Base-by-base conservation (phyloP, 768 basidiomycete species). In the Polyporus arcularius region DNA sequence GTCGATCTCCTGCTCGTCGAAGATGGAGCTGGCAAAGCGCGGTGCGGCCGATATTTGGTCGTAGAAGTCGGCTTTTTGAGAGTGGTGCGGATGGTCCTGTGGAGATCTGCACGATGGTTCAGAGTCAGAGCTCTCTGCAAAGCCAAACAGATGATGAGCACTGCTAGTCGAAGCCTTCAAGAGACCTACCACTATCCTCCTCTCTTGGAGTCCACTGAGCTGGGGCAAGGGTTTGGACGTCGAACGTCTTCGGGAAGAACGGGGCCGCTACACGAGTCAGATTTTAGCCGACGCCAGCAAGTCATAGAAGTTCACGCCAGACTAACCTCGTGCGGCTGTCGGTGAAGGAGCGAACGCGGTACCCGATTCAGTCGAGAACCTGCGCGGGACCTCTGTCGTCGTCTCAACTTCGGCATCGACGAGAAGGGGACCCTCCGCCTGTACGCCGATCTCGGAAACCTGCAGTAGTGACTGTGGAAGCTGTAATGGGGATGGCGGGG, bases 1-100 rank as follows among this genome's bases (percentile, higher is more conserved):
- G n/a, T 38, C 32, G 38, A 61, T 61, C 55, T 61, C 60, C 28
- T 57, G 41, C 38, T 61, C 60, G 6, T 61, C 60, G 15, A 61
- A 47, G 21, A 41, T 31, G 16, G 60, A 61, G 54, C 55, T 57
- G 14, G 42, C 42, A 11, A 30, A 55, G 28, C 43, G 49, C 11
- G 8, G 9, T 15, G 15, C 42, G 42, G 18, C 15, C 5, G 42
- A 15, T 7, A 14, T 16, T 43, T 7, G 8, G 8, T 6, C 42
- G 15, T 43, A 43, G 42, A 43, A 6, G 18, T 43, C 10, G 14
- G 8, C 42, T 14, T 7, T 6, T 43, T 6, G 6, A 6, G 42
- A 7, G 6, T 6, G 18, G 42, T 4, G 42, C 15, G 42, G 42
- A 7, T 5, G 42, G 5, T 18, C 11, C 26, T 12, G 21, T 9